Conservation (phyloP, 2,329 filamentous ascomycete species). For the Pyrenophora graminea region DNA sequence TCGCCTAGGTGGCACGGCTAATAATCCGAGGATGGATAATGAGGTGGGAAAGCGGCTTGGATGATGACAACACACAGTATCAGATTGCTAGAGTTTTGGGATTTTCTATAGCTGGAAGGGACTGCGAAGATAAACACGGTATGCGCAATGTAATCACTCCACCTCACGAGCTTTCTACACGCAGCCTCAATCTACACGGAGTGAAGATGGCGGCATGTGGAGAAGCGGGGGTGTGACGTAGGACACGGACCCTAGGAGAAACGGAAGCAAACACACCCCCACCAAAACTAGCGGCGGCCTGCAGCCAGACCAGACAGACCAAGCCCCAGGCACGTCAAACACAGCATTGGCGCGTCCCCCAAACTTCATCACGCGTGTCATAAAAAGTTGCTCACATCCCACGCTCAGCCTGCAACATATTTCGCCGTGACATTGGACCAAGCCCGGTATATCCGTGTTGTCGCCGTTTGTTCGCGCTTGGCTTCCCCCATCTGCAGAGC, state of each 20-base stretch:
- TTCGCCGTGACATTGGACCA: slow-evolving; percentile 4
- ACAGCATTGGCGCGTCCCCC: background rate
- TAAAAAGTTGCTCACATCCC: background rate
- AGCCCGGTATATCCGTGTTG: background rate
- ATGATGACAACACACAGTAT: too few species aligned
- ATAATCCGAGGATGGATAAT: too few species aligned
- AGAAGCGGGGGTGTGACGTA: slow-evolving; percentile 29
- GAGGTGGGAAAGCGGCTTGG: too few species aligned
- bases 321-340: too few species aligned
- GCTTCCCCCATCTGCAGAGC: slow-evolving; percentile 34
- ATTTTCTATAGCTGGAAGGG: too few species aligned
- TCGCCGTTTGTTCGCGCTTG: background rate
- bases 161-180: slow-evolving; percentile 11
- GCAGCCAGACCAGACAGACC: background rate
- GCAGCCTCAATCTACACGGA: slow-evolving; percentile 10
- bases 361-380: slow-evolving; percentile 7
- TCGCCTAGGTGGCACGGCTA: slow-evolving; percentile 22
- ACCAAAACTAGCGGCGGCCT: background rate
- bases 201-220: slow-evolving; percentile 22
- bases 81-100: too few species aligned
- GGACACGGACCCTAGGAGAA: slow-evolving; percentile 14
- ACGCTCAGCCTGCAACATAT: background rate
- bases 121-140: too few species aligned
- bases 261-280: slow-evolving; percentile 14
- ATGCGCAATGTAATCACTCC: too few species aligned